Conservation (phyloP, 441 rosid species). For the Theobroma grandiflorum region DNA sequence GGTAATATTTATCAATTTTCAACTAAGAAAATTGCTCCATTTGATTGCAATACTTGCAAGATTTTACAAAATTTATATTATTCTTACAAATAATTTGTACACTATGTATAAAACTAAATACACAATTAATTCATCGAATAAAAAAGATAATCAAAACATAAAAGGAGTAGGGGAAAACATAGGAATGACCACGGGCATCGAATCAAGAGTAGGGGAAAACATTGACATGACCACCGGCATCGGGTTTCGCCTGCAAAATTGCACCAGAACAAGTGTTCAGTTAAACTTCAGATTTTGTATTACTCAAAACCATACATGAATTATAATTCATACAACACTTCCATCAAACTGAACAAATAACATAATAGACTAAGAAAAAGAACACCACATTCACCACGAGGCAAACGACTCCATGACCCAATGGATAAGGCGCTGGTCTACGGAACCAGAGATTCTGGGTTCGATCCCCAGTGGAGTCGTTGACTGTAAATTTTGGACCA, state of each 20-base stretch:
- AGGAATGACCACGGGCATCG: constrained; percentile 49
- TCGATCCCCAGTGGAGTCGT: constrained; percentile 28
- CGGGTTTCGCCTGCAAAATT: constrained; percentile 44
- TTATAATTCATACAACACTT: background rate
- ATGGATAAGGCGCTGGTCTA: constrained; percentile 99
- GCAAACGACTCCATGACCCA: constrained; percentile 77
- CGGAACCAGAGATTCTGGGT: constrained; percentile 97
- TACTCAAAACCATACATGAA: background rate
- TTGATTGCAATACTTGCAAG: background rate
- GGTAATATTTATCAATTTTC: background rate
- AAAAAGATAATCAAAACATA: constrained; percentile 51
- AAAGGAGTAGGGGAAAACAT: constrained; percentile 70
- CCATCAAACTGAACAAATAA: no score
- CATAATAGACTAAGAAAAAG: no score
- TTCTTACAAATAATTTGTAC: background rate
- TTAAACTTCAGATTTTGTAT: background rate
- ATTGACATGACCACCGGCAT: constrained; percentile 51
- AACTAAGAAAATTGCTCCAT: background rate
- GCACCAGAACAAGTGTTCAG: background rate
- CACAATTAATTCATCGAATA: background rate
- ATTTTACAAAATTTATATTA: background rate
- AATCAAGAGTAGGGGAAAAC: constrained; percentile 58
- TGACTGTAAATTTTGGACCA: no score
- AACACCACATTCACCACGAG: no score
- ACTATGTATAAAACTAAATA: background rate